Percentiles rank a stretch among this genome's conserved stretches.
Evolutionary conservation across 352 stramenopile genomes (phyloP).

Genomic region (Globisporangium parvum): DNA sequence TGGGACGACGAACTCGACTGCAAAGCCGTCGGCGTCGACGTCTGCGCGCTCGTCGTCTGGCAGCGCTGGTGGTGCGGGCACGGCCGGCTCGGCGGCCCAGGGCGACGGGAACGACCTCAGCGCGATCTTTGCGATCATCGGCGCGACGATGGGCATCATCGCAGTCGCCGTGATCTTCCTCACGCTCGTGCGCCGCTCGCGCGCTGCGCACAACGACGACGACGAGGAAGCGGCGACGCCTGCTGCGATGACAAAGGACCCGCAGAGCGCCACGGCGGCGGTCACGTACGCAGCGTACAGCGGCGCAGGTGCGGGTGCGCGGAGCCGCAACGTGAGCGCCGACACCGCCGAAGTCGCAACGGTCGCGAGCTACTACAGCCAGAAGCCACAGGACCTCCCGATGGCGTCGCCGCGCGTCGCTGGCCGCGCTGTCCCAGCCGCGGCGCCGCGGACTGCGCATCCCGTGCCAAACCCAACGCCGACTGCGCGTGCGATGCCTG

Average conservation of each 20-base stretch:
- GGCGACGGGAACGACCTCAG: conserved; percentile 46
- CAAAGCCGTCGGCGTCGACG: not conserved
- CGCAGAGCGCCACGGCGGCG: conserved; percentile 23
- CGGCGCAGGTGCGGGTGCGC: not conserved
- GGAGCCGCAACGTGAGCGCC: conserved; percentile 14
- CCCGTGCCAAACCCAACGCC: conserved; percentile 1
- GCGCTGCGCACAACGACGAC: conserved; percentile 49
- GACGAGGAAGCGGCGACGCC: conserved; percentile 41
- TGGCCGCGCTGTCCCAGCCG: conserved; percentile 36
- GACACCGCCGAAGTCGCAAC: conserved; percentile 3
- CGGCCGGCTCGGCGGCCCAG: conserved; percentile 1
- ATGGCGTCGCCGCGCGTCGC: conserved; percentile 36
- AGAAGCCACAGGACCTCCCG: conserved; percentile 35
- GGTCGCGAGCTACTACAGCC: conserved; percentile 49
- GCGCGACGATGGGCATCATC: conserved; percentile 71
- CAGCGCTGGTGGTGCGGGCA: conserved; percentile 2
- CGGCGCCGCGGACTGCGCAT: conserved; percentile 11
- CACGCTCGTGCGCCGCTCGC: conserved; percentile 66
- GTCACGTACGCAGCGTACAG: conserved; percentile 30
- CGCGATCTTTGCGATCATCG: conserved; percentile 72
- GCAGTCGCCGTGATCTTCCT: conserved; percentile 74
- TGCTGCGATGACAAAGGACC: conserved; percentile 28
- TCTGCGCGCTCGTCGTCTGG: conserved; percentile 12
- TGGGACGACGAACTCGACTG: conserved; percentile 5
- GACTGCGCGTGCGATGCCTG: conserved; percentile 4